Evolutionary conservation across 73 alveolate genomes (phyloP).

Genomic region (Paramecium primaurelia): DNA sequence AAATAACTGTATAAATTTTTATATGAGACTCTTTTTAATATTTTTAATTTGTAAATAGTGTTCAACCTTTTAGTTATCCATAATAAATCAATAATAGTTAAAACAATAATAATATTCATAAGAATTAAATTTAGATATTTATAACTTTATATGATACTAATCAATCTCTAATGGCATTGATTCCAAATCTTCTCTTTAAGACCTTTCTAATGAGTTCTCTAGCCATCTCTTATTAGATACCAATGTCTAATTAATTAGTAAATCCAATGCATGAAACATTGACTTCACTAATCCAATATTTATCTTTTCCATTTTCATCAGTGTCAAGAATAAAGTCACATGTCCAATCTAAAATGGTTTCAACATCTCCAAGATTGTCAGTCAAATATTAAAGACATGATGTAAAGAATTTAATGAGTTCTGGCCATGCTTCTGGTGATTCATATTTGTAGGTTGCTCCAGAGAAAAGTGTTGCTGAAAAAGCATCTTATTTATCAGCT

Average conservation of each 20-base stretch:
- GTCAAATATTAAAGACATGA: neutral
- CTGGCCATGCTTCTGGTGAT: conserved; percentile 13
- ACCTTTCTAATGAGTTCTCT: conserved; percentile 19
- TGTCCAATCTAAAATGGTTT: conserved; percentile 20
- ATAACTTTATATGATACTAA: neutral
- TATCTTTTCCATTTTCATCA: conserved; percentile 33
- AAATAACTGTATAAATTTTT: no score
- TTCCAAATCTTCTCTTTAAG: neutral
- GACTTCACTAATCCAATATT: conserved; percentile 30
- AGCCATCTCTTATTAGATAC: conserved; percentile 40
- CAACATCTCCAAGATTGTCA: neutral
- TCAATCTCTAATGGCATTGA: neutral
- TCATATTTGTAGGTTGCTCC: conserved; percentile 28
- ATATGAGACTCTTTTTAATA: no score
- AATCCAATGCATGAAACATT: conserved; percentile 43
- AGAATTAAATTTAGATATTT: neutral
- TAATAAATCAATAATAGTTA: neutral
- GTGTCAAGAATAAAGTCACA: neutral
- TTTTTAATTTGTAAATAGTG: no score
- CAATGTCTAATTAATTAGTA: conserved; percentile 13
- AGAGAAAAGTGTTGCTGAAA: conserved; percentile 33
- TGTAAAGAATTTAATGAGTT: neutral
- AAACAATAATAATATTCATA: no score
- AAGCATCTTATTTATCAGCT: conserved; percentile 38
- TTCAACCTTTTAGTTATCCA: neutral